These are phyloP conservation scores for Pichia nakasei DNA, from an alignment of 805 yeast species.

Conservation along the genomic window DNA sequence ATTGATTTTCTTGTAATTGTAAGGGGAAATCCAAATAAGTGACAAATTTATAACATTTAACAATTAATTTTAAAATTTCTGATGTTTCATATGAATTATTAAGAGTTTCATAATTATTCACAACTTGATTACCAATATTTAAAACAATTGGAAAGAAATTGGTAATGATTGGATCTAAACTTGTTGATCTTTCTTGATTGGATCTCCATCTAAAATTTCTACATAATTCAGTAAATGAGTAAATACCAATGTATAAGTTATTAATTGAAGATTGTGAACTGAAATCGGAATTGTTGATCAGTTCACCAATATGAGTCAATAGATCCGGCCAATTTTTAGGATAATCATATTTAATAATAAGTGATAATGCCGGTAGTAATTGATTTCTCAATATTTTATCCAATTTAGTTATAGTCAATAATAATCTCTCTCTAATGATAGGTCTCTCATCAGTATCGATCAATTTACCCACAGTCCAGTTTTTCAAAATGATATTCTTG, in stretches of 20 bases:
- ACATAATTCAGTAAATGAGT: constrained; percentile 67
- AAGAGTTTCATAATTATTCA: constrained; percentile 24
- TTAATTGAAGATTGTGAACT: constrained; percentile 29
- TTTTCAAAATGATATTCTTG: constrained; percentile 61
- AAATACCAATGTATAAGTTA: constrained; percentile 54
- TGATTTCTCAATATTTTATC: constrained; percentile 38
- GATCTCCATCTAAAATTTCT: constrained; percentile 70
- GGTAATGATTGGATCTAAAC: constrained; percentile 50
- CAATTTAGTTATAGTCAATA: constrained; percentile 48
- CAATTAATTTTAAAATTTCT: constrained; percentile 65
- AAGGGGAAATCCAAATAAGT: constrained; percentile 74
- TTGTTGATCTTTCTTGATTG: constrained; percentile 42
- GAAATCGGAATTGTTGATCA: constrained; percentile 29
- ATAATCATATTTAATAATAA: constrained; percentile 37
- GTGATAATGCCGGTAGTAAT: constrained; percentile 42
- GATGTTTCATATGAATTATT: constrained; percentile 33
- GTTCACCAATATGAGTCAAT: constrained; percentile 36
- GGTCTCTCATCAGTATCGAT: constrained; percentile 71
- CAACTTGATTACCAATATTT: constrained; percentile 50
- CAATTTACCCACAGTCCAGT: constrained; percentile 44
- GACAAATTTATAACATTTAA: constrained; percentile 75
- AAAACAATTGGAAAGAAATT: constrained; percentile 63
- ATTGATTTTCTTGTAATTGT: constrained; percentile 46
- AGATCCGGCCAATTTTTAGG: constrained; percentile 46
- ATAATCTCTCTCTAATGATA: constrained; percentile 56